Conservation (phyloP, 352 stramenopile species). For the Pythium graminicola region DNA sequence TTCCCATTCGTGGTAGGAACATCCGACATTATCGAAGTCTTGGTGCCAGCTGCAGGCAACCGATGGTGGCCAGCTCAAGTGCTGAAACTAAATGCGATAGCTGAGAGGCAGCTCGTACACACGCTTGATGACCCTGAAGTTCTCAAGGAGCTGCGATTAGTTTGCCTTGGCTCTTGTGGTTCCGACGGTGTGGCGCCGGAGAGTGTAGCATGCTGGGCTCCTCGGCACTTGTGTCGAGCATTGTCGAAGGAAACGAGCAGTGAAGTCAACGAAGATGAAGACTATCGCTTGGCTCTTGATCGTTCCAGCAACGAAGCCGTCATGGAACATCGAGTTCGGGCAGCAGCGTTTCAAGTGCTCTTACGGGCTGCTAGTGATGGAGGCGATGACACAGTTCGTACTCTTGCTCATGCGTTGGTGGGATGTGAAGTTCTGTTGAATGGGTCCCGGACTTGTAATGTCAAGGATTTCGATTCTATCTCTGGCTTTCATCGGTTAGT, state of each 20-base stretch:
- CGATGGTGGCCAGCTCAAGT: slow-evolving; percentile 74
- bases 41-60: slow-evolving; percentile 50
- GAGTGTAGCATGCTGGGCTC: slow-evolving; percentile 68
- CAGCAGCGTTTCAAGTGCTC: slow-evolving; percentile 5
- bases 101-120: slow-evolving; percentile 37
- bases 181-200: slow-evolving; percentile 25
- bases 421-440: not conserved
- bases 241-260: slow-evolving; percentile 11
- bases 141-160: slow-evolving; percentile 42
- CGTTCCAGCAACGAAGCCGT: not conserved
- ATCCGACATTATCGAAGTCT: slow-evolving; percentile 57
- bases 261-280: not conserved
- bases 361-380: not conserved
- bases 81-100: slow-evolving; percentile 55
- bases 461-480: slow-evolving; percentile 5
- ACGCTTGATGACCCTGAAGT: slow-evolving; percentile 30
- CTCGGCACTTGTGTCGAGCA: slow-evolving; percentile 67
- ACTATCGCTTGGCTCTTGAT: not conserved
- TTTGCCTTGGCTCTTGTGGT: slow-evolving; percentile 47
- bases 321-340: not conserved
- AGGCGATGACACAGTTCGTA: slow-evolving; percentile 6
- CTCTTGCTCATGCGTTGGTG: slow-evolving; percentile 7
- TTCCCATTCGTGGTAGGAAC: slow-evolving; percentile 69
- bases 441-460: not conserved
- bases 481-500: not conserved